Evolutionary conservation across 108 stramenopile genomes (phyloP), one percentile per base, ranked within the genome.

Genomic region (Cyclostephanos invisitatus): DNA sequence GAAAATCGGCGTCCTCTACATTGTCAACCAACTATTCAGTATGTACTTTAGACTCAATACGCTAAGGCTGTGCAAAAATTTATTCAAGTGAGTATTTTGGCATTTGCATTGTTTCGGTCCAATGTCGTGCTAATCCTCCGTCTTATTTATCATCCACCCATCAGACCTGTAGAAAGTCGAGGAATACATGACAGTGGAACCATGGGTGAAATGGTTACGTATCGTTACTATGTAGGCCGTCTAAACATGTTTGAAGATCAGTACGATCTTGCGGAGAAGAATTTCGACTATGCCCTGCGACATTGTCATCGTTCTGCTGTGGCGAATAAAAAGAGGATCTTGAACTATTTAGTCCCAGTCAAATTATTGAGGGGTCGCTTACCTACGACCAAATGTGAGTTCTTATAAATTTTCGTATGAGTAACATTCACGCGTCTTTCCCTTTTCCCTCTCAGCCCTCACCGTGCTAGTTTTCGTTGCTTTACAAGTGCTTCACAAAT

Each of bases 161-260:
- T 40, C 21, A 70, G 79, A 66, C 92, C 92, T 8, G 88, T 93
- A 0, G 93, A 94, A 77, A 81, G 79, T 60, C 75, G 84, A 29
- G 83, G 82, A 22, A 75, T 94, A 47, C 84, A 90, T 56, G 83
- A 87, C 66, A 80, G 55, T 27, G 93, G 91, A 42, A 82, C 74
- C 25, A 89, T 89, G 85, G 91, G 86, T 7, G 91, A 97, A 62
- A 86, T 93, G 89, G 96, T 97, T 11, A 95, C 94, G 22, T 98
- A 97, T 68, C 67, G 89, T 59, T 98, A 93, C 68, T 98, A 94
- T 70, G 86, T 90, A 53, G 93, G 93, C 9, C 81, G 97, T 35
- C 82, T 98, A 27, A 90, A 90, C 57, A 95, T 97, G 84, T 97
- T 96, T 73, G 96, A 97, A 81, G 98, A 98, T 84, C 85, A 95